These are phyloP conservation scores for Bipolaris gigantea DNA, from an alignment of 2,329 filamentous ascomycete genomes.

Conservation along the genomic window DNA sequence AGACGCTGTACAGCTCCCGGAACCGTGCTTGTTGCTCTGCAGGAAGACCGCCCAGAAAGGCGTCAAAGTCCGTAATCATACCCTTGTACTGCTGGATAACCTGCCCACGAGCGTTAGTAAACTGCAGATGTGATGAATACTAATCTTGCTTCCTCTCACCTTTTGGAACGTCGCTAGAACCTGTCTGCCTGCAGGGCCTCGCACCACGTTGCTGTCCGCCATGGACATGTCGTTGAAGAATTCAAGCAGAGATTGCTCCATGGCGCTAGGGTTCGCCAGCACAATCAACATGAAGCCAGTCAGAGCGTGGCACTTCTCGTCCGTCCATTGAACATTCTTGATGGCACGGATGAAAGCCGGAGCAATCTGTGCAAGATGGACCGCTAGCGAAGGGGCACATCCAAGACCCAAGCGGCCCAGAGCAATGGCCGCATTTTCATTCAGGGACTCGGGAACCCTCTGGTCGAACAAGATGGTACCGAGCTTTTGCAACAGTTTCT, in stretches of 20 bases:
- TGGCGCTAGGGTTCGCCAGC: constrained; percentile 82
- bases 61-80: constrained; percentile 58
- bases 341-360: constrained; percentile 80
- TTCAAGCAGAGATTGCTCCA: constrained; percentile 80
- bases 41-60: constrained; percentile 53
- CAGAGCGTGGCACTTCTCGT: constrained; percentile 93
- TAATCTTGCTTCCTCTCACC: constrained; percentile 53
- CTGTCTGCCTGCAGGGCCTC: constrained; percentile 62
- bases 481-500: constrained; percentile 74
- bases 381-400: constrained; percentile 74
- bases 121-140: neutral
- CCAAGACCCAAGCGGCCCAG: constrained; percentile 83
- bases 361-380: constrained; percentile 78
- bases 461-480: constrained; percentile 83
- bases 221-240: constrained; percentile 84
- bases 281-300: constrained; percentile 87
- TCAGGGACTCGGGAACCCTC: constrained; percentile 81
- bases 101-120: constrained; percentile 35
- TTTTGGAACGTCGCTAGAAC: constrained; percentile 68
- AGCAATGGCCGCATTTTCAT: constrained; percentile 92
- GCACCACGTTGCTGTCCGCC: constrained; percentile 59
- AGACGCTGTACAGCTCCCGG: constrained; percentile 47
- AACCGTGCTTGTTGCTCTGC: constrained; percentile 49
- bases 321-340: constrained; percentile 80
- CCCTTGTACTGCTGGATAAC: constrained; percentile 58